phyloP scores from a whole-genome alignment of 495 filamentous ascomycete genomes.

The Trichoderma virens region DNA sequence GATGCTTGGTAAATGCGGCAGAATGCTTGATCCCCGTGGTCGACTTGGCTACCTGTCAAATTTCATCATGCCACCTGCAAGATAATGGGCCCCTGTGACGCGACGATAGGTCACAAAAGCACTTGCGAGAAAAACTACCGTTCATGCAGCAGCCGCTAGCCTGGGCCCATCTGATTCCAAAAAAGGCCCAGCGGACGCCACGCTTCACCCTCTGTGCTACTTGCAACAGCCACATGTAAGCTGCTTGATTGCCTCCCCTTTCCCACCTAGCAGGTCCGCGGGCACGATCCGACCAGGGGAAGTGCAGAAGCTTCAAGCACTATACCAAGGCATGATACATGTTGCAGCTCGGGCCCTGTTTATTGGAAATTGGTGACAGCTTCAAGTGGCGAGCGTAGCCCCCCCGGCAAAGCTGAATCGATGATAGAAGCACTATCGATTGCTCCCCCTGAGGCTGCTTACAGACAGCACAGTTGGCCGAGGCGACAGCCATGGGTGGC shows the following conservation, averaged over 20 bases:
- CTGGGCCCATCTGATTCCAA: background rate
- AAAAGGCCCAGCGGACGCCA: background rate
- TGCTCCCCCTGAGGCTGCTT: background rate
- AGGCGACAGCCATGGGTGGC: background rate
- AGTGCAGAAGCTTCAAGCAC: constrained; percentile 5
- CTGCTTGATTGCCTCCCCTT: background rate
- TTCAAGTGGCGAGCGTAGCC: background rate
- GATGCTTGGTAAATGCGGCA: too few relatives aligned
- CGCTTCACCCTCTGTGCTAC: background rate
- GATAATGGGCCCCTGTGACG: background rate
- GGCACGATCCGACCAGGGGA: background rate
- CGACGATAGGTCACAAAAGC: background rate
- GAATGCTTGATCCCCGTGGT: too few relatives aligned
- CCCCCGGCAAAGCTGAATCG: constrained; percentile 1
- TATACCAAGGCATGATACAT: background rate
- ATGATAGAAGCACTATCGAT: background rate
- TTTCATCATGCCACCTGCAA: too few relatives aligned
- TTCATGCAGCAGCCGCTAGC: background rate
- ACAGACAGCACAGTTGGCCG: background rate
- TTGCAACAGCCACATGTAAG: background rate
- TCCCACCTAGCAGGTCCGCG: background rate
- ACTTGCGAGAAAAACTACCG: background rate
- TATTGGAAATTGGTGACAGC: background rate
- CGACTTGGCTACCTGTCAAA: too few relatives aligned
- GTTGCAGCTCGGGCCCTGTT: background rate